These are phyloP conservation scores for Petrea volubilis DNA, from an alignment of 257 asterid genomes.

Conservation along the genomic window DNA sequence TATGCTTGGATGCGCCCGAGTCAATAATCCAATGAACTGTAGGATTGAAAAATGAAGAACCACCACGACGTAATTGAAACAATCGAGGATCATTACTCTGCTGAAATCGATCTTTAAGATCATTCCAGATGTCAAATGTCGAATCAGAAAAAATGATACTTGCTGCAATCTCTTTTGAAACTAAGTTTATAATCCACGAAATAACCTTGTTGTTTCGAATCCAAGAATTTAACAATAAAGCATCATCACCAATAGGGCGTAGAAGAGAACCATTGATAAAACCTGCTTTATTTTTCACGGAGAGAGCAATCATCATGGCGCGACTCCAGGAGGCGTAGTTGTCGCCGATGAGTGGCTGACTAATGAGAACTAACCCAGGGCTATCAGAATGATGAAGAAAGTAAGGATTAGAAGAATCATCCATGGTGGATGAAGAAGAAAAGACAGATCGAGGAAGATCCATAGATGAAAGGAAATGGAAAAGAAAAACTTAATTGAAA, in stretches of 20 bases:
- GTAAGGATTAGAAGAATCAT: too few species aligned
- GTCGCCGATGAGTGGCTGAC: too few species aligned
- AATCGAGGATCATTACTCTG: not conserved
- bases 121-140: not conserved
- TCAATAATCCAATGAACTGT: not conserved
- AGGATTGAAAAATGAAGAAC: not conserved
- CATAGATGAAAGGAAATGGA: too few species aligned
- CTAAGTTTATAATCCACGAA: not conserved
- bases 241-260: not conserved
- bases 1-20: not conserved
- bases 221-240: not conserved
- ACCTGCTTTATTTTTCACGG: not conserved
- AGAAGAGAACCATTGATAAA: not conserved
- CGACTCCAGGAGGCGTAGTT: too few species aligned
- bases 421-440: too few species aligned
- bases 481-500: too few species aligned
- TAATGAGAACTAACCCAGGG: too few species aligned
- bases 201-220: not conserved
- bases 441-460: too few species aligned
- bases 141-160: not conserved
- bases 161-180: not conserved
- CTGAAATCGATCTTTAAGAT: not conserved
- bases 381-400: too few species aligned
- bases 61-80: not conserved
- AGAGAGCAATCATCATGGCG: not conserved